These are phyloP conservation scores for Ceratocystis alfenasii DNA, from an alignment of 2,329 filamentous ascomycete species.

Conservation along the genomic window DNA sequence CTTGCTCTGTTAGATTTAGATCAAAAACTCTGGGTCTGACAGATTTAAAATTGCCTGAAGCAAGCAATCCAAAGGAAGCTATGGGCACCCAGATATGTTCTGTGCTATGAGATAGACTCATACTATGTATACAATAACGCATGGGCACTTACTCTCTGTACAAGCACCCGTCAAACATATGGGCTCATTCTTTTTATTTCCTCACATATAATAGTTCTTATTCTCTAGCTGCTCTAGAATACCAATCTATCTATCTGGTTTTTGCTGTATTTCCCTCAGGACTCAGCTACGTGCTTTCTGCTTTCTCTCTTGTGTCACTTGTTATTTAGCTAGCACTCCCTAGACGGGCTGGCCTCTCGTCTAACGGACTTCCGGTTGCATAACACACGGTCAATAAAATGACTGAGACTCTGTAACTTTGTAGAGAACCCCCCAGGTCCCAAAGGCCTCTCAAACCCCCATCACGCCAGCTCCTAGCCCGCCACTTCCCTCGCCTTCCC, in stretches of 20 bases:
- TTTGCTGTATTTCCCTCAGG: not conserved
- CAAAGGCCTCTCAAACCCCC: not conserved
- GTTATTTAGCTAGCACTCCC: not conserved
- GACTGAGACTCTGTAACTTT: not conserved
- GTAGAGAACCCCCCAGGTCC: not conserved
- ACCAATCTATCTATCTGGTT: not conserved
- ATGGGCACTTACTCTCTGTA: too few relatives aligned
- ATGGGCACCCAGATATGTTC: not conserved
- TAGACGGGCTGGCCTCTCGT: not conserved
- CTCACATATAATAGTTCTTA: too few relatives aligned
- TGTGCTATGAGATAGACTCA: too few relatives aligned
- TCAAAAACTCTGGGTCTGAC: not conserved
- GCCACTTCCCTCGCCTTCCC: not conserved
- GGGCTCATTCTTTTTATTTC: too few relatives aligned
- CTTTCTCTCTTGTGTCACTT: not conserved
- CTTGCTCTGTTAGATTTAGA: not conserved
- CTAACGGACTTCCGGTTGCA: constrained; percentile 9
- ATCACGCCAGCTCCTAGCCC: not conserved
- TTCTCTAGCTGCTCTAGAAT: too few relatives aligned
- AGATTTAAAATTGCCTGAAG: not conserved
- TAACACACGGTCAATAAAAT: not conserved
- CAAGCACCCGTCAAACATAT: not conserved
- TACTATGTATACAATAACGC: too few relatives aligned
- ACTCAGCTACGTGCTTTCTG: not conserved
- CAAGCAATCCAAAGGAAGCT: not conserved